Conservation (phyloP, 2,329 filamentous ascomycete species). For the Fusarium sp. region DNA sequence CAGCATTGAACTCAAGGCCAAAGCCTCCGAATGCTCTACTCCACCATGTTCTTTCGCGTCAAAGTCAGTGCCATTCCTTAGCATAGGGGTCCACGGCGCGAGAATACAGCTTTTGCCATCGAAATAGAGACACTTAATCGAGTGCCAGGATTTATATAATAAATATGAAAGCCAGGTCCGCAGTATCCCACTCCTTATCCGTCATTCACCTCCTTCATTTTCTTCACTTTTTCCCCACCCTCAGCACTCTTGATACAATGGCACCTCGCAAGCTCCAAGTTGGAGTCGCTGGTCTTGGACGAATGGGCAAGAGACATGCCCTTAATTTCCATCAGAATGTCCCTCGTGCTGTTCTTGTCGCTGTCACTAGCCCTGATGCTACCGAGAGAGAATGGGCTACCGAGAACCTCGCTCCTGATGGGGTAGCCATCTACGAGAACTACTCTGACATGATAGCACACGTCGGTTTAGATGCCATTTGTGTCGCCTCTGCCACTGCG, state of each 20-base stretch:
- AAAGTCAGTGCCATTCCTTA: background rate
- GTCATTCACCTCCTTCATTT: background rate
- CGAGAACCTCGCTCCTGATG: slow-evolving; percentile 53
- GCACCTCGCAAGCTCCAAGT: slow-evolving; percentile 50
- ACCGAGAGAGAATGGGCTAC: slow-evolving; percentile 57
- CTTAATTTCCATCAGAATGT: slow-evolving; percentile 57
- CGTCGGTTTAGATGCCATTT: slow-evolving; percentile 53
- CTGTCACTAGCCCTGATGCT: slow-evolving; percentile 58
- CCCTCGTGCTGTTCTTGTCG: slow-evolving; percentile 59
- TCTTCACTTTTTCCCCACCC: background rate
- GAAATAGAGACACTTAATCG: background rate
- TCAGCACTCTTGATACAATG: background rate
- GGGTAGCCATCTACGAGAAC: slow-evolving; percentile 55
- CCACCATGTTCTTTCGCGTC: background rate
- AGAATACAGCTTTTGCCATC: background rate
- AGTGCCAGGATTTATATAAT: background rate
- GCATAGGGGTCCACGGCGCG: fast-evolving
- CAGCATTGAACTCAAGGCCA: fast-evolving
- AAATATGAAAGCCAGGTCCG: background rate
- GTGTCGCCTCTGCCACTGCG: slow-evolving; percentile 56
- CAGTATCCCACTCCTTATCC: background rate
- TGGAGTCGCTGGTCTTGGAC: slow-evolving; percentile 60
- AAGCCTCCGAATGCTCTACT: background rate
- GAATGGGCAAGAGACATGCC: slow-evolving; percentile 63
- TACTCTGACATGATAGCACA: slow-evolving; percentile 59